phyloP scores from a whole-genome alignment of 805 yeast species.

The Ogataea pini region DNA sequence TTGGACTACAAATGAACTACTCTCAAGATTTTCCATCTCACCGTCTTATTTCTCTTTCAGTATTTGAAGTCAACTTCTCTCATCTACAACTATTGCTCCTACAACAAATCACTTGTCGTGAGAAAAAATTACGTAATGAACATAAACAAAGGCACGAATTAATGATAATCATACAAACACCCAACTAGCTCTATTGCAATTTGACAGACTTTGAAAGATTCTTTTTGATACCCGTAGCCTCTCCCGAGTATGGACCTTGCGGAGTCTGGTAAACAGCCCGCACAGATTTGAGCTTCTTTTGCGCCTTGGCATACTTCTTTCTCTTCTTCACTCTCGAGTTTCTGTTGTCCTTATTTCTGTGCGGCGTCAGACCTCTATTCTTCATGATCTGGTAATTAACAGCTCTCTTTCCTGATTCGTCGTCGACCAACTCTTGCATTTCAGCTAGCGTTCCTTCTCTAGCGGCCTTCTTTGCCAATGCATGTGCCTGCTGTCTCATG shows the following conservation, averaged over 20 bases:
- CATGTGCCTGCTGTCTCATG: conserved; percentile 63
- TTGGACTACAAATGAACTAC: no score
- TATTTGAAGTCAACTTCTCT: no score
- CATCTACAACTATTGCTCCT: no score
- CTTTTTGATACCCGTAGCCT: conserved; percentile 96
- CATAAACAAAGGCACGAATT: not conserved
- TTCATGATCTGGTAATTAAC: conserved; percentile 91
- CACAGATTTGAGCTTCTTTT: conserved; percentile 87
- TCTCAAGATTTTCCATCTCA: no score
- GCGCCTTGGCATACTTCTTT: conserved; percentile 91
- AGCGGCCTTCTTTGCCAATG: conserved; percentile 72
- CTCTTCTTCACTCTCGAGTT: conserved; percentile 98
- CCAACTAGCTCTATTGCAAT: conserved; percentile 41
- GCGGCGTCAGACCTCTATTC: conserved; percentile 94
- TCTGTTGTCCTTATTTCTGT: conserved; percentile 89
- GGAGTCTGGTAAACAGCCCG: conserved; percentile 83
- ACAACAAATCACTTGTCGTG: conserved; percentile 6
- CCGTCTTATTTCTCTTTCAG: no score
- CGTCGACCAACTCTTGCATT: conserved; percentile 65
- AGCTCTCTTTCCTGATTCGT: conserved; percentile 88
- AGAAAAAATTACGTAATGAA: conserved; percentile 4
- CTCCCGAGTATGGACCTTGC: conserved; percentile 86
- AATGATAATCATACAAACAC: not conserved
- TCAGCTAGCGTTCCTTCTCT: conserved; percentile 83
- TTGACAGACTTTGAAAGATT: conserved; percentile 85